Evolutionary conservation across 495 filamentous ascomycete genomes (phyloP).

Genomic region (Xylaria intraflava): DNA sequence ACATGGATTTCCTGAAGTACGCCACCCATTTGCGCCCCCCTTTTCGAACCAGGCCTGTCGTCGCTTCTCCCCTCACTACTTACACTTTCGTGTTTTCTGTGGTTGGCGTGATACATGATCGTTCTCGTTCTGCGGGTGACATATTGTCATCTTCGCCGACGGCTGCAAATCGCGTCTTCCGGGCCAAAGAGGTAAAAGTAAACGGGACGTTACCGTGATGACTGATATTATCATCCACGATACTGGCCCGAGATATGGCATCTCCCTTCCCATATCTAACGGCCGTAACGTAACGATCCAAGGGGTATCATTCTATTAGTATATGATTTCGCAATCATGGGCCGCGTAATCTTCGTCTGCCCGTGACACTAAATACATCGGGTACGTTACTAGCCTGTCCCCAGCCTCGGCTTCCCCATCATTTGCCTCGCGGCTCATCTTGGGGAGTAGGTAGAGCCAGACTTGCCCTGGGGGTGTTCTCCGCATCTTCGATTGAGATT

Average conservation of each 20-base stretch:
- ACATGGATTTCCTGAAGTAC: conserved; percentile 87
- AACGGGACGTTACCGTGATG: no score
- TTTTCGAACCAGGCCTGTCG: conserved; percentile 10
- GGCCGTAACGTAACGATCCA: background rate
- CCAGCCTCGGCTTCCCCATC: background rate
- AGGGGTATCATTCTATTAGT: conserved; percentile 6
- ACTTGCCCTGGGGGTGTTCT: background rate
- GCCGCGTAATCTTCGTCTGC: background rate
- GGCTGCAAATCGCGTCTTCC: no score
- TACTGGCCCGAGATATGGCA: no score
- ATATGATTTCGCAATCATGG: background rate
- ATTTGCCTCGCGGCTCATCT: background rate
- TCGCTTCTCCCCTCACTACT: background rate
- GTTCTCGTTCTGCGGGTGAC: conserved; percentile 28
- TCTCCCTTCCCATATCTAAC: background rate
- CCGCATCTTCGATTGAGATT: background rate
- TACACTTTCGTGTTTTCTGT: conserved; percentile 14
- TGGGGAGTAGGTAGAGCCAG: background rate
- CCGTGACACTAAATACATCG: background rate
- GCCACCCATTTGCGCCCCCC: conserved; percentile 54
- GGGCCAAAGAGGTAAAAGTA: no score
- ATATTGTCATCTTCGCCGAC: background rate
- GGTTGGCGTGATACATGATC: conserved; percentile 17
- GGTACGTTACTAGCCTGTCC: background rate
- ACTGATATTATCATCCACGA: no score